These are phyloP conservation scores for Globisporangium paroecandrum DNA, from an alignment of 352 stramenopile species.

Conservation along the genomic window DNA sequence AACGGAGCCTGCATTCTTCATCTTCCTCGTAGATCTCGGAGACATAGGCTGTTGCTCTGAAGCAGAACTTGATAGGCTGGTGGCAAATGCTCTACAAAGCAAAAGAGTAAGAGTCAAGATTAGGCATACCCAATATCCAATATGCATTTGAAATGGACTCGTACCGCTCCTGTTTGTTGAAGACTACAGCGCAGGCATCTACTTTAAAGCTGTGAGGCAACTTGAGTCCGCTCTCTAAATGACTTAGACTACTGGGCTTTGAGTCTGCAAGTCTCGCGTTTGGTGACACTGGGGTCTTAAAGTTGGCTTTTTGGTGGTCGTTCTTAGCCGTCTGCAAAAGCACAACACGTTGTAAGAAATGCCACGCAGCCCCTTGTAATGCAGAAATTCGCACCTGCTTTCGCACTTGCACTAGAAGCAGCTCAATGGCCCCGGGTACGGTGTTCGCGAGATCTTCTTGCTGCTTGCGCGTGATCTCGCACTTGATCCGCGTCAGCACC, in stretches of 20 bases:
- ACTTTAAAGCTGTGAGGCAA: constrained; percentile 5
- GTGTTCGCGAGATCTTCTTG: constrained; percentile 44
- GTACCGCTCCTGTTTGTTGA: neutral
- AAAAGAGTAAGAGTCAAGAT: neutral
- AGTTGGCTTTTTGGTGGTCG: constrained; percentile 17
- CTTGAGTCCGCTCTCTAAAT: neutral
- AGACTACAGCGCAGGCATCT: neutral
- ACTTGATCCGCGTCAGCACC: constrained; percentile 43
- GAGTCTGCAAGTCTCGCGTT: neutral
- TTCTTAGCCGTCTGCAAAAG: constrained; percentile 16
- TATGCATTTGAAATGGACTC: neutral
- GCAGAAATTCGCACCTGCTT: constrained; percentile 24
- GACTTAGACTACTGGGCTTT: neutral
- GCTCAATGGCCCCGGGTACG: constrained; percentile 35
- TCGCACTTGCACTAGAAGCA: constrained; percentile 42
- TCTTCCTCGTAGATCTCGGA: neutral
- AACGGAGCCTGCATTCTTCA: neutral
- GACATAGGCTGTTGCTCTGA: neutral
- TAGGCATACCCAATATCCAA: neutral
- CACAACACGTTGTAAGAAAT: neutral
- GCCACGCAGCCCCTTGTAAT: neutral
- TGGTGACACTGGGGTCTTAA: constrained; percentile 10
- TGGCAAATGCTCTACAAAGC: neutral
- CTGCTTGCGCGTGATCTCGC: constrained; percentile 37
- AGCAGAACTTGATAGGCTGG: neutral